phyloP scores from a whole-genome alignment of 345 rosid genomes.

The Hibiscus syriacus region DNA sequence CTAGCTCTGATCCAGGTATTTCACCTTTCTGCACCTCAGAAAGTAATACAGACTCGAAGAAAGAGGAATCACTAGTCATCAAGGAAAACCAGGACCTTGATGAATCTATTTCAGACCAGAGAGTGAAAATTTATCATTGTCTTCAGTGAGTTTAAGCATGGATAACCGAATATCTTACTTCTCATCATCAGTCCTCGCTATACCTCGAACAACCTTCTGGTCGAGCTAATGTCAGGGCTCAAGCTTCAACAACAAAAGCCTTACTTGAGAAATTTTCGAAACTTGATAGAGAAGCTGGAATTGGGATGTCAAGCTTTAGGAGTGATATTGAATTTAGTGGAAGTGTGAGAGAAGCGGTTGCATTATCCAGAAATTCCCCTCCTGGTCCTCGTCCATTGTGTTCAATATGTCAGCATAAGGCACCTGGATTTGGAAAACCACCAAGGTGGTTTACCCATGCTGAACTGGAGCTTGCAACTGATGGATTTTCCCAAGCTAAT shows the following conservation, averaged over 20 bases:
- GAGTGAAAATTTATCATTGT: conserved; percentile 57
- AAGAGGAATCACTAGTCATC: conserved; percentile 44
- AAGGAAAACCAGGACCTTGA: conserved; percentile 46
- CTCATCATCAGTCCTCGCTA: conserved; percentile 41
- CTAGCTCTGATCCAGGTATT: conserved; percentile 92
- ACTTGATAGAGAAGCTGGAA: conserved; percentile 48
- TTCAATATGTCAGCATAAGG: conserved; percentile 95
- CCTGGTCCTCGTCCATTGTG: conserved; percentile 98
- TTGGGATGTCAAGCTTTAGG: conserved; percentile 42
- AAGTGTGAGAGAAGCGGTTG: conserved; percentile 73
- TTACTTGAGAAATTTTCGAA: conserved; percentile 61
- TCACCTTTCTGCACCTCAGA: conserved; percentile 70
- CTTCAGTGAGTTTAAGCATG: conserved; percentile 81
- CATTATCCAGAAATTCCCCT: conserved; percentile 71
- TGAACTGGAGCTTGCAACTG: conserved; percentile 95
- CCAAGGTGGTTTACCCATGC: conserved; percentile 91
- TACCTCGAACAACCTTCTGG: conserved; percentile 39
- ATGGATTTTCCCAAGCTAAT: conserved; percentile 91
- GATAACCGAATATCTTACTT: conserved; percentile 55
- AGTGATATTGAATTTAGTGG: conserved; percentile 57
- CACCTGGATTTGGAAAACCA: conserved; percentile 93
- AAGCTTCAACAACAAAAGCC: conserved; percentile 46
- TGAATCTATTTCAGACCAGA: conserved; percentile 80
- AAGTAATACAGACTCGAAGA: conserved; percentile 51
- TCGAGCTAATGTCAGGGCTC: conserved; percentile 33